Base-by-base conservation (phyloP, 2,329 filamentous ascomycete species). In the Trichophyton mentagrophytes region DNA sequence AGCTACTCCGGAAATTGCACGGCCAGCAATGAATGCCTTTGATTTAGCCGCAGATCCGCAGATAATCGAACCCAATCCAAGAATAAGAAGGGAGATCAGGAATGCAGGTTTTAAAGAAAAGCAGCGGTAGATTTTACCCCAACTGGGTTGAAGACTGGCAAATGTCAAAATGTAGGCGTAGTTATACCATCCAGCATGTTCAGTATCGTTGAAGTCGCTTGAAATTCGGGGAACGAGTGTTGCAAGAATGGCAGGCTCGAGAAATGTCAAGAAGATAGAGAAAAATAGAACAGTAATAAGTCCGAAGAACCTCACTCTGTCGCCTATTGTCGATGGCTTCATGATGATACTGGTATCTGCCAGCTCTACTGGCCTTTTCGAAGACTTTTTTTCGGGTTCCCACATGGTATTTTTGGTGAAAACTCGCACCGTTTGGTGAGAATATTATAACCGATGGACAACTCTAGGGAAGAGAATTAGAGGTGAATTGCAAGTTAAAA, bases 171-270 rank as follows among this genome's bases (percentile, higher is more conserved):
- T 65, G 62, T 77, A 77, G 2, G 74, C 69, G 46, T 71, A 73
- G 25, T 73, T 74, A 61, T 79, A 79, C 77, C 78, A 79, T 25
- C 75, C 75, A 3, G 79, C 71, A 60, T 79, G 76, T 3, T 70
- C 67, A 40, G 77, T 67, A 4, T 74, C 74, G 49, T 78, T 68
- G 65, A 79, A 79, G 30, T 77, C 67, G 62, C 77, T 71, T 0
- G 77, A 77, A 56, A 80, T 79, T 5, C 67, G 69, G 9, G 77
- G 77, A 30, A 78, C 76, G 2, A 77, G 77, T 1, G 74, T 77
- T 3, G 73, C 72, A 36, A 79, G 72, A 56, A 76, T 76, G 0
- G 74, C 75, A 27, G 20, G 20, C 9, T 47, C 44, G 44, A 47
- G 44, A 9, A 47, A 22, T 20, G 20, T 47, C 9, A 47, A 47